phyloP scores from a whole-genome alignment of 768 basidiomycete species.

The Mycena crocata region DNA sequence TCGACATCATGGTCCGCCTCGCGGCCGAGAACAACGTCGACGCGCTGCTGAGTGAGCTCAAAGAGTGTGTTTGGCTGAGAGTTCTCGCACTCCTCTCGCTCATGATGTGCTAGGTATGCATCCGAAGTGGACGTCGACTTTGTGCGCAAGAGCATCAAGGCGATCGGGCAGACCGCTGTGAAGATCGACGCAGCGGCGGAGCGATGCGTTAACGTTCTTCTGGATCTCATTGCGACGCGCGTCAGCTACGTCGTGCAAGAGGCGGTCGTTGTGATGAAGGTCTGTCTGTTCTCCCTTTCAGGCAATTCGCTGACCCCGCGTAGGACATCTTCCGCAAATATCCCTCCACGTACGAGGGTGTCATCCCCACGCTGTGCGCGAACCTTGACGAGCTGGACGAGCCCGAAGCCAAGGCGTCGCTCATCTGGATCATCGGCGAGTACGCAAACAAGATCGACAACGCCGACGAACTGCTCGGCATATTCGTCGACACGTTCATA shows the following conservation, averaged over 20 bases:
- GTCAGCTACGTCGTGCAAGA: slow-evolving; percentile 99
- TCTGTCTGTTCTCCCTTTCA: slow-evolving; percentile 43
- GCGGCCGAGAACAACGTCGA: slow-evolving; percentile 94
- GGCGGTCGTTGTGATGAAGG: slow-evolving; percentile 99
- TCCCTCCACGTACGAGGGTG: slow-evolving; percentile 94
- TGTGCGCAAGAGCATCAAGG: slow-evolving; percentile 93
- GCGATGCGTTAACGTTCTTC: slow-evolving; percentile 91
- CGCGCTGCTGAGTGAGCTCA: slow-evolving; percentile 93
- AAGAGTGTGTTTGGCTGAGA: slow-evolving; percentile 74
- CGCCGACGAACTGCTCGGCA: slow-evolving; percentile 89
- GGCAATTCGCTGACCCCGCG: neutral
- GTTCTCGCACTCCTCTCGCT: slow-evolving; percentile 3
- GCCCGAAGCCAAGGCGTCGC: slow-evolving; percentile 96
- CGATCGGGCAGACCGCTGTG: slow-evolving; percentile 96
- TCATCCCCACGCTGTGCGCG: slow-evolving; percentile 94
- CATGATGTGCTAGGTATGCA: slow-evolving; percentile 74
- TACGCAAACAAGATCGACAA: slow-evolving; percentile 98
- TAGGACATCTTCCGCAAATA: slow-evolving; percentile 99
- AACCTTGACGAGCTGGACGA: slow-evolving; percentile 98
- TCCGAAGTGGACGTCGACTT: slow-evolving; percentile 99
- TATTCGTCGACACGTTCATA: slow-evolving; percentile 92
- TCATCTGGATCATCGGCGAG: slow-evolving; percentile 99
- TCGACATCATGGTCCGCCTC: slow-evolving; percentile 97
- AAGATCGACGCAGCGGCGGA: slow-evolving; percentile 95
- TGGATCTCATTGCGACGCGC: slow-evolving; percentile 92